A percentile compares a stretch with the other conserved stretches of the same genome.
Conservation (phyloP, 805 yeast genomes). For the Wickerhamiella kurtzmanii region DNA sequence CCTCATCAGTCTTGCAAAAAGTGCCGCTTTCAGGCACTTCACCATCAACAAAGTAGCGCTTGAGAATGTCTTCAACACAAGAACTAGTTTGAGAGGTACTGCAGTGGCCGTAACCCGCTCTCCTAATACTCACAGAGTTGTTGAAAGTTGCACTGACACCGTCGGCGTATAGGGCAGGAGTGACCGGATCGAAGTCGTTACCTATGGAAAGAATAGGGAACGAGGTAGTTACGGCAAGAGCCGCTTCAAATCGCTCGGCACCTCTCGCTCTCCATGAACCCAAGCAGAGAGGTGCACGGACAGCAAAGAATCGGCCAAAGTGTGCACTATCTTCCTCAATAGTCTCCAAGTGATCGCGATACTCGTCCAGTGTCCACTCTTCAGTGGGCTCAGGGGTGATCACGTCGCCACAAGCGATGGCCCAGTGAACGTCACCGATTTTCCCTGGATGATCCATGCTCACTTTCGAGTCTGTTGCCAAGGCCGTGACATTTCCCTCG, state of each 20-base stretch:
- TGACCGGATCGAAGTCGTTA: constrained; percentile 19
- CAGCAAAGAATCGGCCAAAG: constrained; percentile 6
- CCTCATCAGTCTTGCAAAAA: constrained; percentile 8
- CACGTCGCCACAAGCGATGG: constrained; percentile 6
- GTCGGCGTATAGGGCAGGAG: constrained; percentile 16
- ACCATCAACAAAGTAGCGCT: constrained; percentile 12
- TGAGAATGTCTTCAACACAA: constrained; percentile 9
- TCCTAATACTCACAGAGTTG: constrained; percentile 12
- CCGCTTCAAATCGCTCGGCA: constrained; percentile 5
- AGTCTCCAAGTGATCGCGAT: constrained; percentile 2
- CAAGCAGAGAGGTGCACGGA: constrained; percentile 4
- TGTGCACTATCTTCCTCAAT: constrained; percentile 3
- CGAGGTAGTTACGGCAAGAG: constrained; percentile 4
- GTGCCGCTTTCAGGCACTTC: constrained; percentile 12
- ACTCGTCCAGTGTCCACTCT: constrained; percentile 7
- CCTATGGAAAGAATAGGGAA: constrained; percentile 14
- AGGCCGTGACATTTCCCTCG: constrained; percentile 1
- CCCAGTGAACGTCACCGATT: constrained; percentile 1
- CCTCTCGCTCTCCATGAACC: constrained; percentile 7
- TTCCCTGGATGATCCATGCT: background rate
- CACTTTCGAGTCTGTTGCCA: background rate
- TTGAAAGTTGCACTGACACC: constrained; percentile 11
- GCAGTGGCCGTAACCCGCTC: constrained; percentile 18
- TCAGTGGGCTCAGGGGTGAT: background rate
- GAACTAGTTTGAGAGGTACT: constrained; percentile 17